A percentile compares a stretch with the other conserved stretches of the same genome.
These are phyloP conservation scores for Spathaspora boniae DNA, from an alignment of 805 yeast species.

Conservation along the genomic window DNA sequence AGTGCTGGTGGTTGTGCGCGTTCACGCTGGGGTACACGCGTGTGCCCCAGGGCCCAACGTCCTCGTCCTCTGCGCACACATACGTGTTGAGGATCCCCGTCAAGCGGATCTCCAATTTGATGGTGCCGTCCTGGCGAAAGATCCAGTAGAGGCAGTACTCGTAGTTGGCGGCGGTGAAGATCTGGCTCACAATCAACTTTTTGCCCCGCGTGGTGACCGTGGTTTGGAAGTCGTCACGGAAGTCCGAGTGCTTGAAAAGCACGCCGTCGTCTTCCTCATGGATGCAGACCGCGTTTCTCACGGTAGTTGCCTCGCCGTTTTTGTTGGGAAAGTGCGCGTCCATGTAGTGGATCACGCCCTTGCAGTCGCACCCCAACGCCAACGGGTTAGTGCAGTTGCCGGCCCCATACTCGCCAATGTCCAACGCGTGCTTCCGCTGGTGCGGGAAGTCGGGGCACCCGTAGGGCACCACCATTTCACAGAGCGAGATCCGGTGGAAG, in stretches of 20 bases:
- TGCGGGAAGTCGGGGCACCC: conserved; percentile 79
- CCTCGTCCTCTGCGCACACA: conserved; percentile 61
- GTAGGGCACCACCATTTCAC: conserved; percentile 85
- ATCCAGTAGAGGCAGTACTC: conserved; percentile 84
- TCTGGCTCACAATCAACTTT: conserved; percentile 70
- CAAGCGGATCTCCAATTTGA: conserved; percentile 72
- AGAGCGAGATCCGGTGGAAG: conserved; percentile 73
- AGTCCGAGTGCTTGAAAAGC: conserved; percentile 78
- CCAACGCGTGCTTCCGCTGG: conserved; percentile 83
- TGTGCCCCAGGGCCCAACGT: conserved; percentile 74
- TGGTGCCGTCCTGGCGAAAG: conserved; percentile 80
- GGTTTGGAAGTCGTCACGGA: conserved; percentile 75
- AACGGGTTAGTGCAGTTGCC: conserved; percentile 82
- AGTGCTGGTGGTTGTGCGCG: conserved; percentile 86
- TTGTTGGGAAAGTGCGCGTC: conserved; percentile 74
- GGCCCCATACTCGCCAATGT: conserved; percentile 85
- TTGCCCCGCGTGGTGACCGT: conserved; percentile 74
- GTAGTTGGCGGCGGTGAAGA: conserved; percentile 83
- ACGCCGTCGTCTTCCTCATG: conserved; percentile 86
- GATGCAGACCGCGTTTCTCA: conserved; percentile 76
- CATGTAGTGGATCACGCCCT: conserved; percentile 78
- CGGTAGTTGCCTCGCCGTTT: conserved; percentile 64
- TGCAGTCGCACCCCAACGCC: conserved; percentile 78
- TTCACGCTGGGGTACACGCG: conserved; percentile 74
- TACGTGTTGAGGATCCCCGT: conserved; percentile 82